Conservation (phyloP, 257 asterid genomes). For the Ehretia macrophylla region DNA sequence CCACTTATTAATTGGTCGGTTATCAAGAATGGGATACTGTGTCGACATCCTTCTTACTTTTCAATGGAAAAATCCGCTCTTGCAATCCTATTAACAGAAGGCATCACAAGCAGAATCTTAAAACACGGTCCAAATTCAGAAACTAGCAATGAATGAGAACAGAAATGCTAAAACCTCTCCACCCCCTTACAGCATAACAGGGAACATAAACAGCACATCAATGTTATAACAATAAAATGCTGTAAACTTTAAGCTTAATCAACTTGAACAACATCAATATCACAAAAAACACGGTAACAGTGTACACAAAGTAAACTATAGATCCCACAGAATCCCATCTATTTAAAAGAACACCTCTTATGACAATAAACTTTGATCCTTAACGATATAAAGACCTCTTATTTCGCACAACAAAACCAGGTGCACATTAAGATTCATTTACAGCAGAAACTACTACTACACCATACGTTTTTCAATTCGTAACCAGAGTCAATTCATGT, state of each 20-base stretch:
- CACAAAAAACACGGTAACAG: too few relatives aligned
- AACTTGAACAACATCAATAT: too few relatives aligned
- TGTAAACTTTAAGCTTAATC: too few relatives aligned
- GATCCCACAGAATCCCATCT: too few relatives aligned
- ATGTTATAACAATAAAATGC: too few relatives aligned
- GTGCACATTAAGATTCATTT: too few relatives aligned
- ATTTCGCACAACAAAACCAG: neutral
- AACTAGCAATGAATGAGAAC: neutral
- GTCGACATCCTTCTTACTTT: conserved; percentile 24
- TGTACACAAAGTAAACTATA: too few relatives aligned
- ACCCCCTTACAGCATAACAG: too few relatives aligned
- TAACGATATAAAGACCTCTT: neutral
- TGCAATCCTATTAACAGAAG: neutral
- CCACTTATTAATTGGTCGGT: conserved; percentile 41
- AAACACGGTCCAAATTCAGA: neutral
- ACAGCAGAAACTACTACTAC: too few relatives aligned
- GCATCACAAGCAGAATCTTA: neutral
- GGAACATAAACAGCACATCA: too few relatives aligned
- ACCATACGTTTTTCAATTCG: neutral
- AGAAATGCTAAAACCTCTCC: neutral
- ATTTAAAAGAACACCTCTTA: too few relatives aligned
- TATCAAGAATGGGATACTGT: conserved; percentile 30
- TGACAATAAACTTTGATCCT: too few relatives aligned
- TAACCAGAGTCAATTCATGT: neutral
- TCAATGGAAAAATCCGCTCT: neutral